Percentiles rank a stretch among this genome's conserved stretches.
These are phyloP conservation scores for Penicillium sp. DNA, from an alignment of 2,329 filamentous ascomycete genomes.

Conservation along the genomic window DNA sequence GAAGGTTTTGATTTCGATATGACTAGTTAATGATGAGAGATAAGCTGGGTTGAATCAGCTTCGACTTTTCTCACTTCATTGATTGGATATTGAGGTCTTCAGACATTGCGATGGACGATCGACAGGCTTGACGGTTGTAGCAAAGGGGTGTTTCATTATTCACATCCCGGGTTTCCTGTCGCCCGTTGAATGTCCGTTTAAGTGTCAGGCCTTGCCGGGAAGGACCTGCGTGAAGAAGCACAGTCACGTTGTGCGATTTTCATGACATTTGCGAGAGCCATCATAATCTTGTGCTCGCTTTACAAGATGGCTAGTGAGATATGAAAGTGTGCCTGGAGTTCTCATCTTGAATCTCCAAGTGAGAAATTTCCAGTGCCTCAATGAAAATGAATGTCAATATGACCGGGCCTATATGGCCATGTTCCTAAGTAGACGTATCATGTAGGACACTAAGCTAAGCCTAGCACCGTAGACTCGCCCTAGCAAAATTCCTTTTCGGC, in stretches of 20 bases:
- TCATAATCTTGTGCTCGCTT: not conserved
- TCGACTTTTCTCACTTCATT: not conserved
- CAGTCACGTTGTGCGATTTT: not conserved
- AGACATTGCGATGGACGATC: not conserved
- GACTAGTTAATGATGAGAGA: not conserved
- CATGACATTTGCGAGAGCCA: not conserved
- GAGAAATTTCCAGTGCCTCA: not conserved
- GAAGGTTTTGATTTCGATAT: not conserved
- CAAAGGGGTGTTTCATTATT: slow-evolving; percentile 1
- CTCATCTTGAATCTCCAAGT: not conserved
- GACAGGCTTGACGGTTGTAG: not conserved
- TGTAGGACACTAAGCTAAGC: not conserved
- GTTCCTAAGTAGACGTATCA: not conserved
- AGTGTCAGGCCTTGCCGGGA: not conserved
- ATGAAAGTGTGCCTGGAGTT: not conserved
- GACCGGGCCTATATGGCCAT: not conserved
- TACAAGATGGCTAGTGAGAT: not conserved
- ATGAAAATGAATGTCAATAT: not conserved
- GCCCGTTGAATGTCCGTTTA: not conserved
- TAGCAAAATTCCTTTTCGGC: not conserved
- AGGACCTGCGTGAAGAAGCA: not conserved
- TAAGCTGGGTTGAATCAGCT: too few relatives aligned
- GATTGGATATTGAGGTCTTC: not conserved
- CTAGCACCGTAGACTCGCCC: not conserved
- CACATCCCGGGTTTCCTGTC: not conserved